Base-by-base conservation (phyloP, 345 rosid species). In the Camelina hispida region DNA sequence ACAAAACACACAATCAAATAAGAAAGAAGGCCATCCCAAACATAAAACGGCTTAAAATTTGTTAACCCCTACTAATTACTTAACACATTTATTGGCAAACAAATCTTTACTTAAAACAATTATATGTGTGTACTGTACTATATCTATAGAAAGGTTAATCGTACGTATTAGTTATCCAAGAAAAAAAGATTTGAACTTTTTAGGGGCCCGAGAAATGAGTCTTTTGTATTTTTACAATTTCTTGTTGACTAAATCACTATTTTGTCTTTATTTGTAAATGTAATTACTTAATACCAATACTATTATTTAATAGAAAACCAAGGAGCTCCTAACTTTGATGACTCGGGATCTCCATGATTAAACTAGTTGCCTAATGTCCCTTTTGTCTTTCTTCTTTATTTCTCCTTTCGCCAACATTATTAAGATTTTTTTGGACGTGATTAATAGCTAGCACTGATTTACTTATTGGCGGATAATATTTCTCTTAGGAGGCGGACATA, bases 151-250 rank as follows among this genome's bases (percentile, higher is more conserved):
- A 70, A 32, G 37, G 22, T 67, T 35, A 25, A 64, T 64, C 57
- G 77, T 54, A 63, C 44, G 25, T 61, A 62, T 10, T 42, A 35
- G 59, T 74, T 66, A 46, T 22, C 68, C 3, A 2, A 28, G 3
- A 42, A 34, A 46, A 57, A 47, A 15, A 20, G 10, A n/a, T 4
- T 51, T 51, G 60, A 54, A 61, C 59, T 56, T 69, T 47, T 80
- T 71, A 68, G 68, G 80, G 71, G 69, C 83, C 77, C 79, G 79
- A 81, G 83, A 62, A 78, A 61, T 18, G 48, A 68, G 64, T 47
- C 76, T 68, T 80, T 13, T n/a, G 60, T 77, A 64, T 77, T 77
- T 70, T 14, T 13, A 77, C 34, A 69, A 54, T 55, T 71, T 71
- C 13, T 38, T 77, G 67, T 77, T 70, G 80, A 77, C 80, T 70